Percentiles rank a stretch among this genome's conserved stretches.
These are phyloP conservation scores for Deinandra increscens DNA, from an alignment of 129 eudicot species.

Conservation along the genomic window DNA sequence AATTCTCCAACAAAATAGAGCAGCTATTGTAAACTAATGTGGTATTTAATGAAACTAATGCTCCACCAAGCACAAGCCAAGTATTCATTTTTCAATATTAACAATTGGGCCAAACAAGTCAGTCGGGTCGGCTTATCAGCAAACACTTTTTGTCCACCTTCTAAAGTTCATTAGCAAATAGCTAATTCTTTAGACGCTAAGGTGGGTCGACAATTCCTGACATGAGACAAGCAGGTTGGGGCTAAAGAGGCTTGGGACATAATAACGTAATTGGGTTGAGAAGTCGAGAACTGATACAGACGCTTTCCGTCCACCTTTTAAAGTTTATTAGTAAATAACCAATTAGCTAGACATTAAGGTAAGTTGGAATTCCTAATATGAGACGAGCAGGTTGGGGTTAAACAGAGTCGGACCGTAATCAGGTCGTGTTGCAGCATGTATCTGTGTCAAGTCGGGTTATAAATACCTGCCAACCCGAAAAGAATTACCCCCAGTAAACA, in stretches of 20 bases:
- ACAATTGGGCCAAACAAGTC: not conserved
- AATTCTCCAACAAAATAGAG: not conserved
- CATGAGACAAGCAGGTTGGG: not conserved
- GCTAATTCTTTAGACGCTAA: not conserved
- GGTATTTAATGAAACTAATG: not conserved
- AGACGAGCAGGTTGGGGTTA: not conserved
- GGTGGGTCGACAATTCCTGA: not conserved
- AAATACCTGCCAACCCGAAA: not conserved
- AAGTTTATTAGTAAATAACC: not conserved
- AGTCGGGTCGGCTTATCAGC: not conserved
- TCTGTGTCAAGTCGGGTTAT: not conserved
- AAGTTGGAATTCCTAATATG: not conserved
- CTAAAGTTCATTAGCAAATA: not conserved
- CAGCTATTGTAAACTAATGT: not conserved
- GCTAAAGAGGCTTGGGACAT: not conserved
- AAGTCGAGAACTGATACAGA: not conserved
- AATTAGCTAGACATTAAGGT: not conserved
- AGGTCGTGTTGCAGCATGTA: not conserved
- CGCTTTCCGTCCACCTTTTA: not conserved
- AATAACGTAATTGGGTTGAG: not conserved
- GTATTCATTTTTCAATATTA: not conserved
- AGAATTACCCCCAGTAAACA: no score
- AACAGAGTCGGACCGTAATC: not conserved
- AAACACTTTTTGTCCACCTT: not conserved
- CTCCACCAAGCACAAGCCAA: not conserved